These are phyloP conservation scores for Colletotrichum simmondsii DNA, from an alignment of 2,329 filamentous ascomycete species.

Conservation along the genomic window DNA sequence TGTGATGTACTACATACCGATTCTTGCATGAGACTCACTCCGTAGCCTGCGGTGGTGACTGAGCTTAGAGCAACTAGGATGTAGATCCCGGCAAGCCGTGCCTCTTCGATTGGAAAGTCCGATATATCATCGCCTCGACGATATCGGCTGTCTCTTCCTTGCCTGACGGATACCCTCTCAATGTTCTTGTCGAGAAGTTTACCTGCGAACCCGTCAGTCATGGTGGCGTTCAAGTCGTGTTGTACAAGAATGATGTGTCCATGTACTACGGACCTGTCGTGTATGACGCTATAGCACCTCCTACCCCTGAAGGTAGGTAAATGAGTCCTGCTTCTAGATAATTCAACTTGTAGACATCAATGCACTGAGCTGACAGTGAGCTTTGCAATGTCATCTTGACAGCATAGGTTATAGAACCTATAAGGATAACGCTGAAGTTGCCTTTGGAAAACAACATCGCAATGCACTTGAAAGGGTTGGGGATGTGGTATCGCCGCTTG, in stretches of 20 bases:
- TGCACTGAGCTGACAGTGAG: slow-evolving; percentile 25
- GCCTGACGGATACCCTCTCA: too few relatives aligned
- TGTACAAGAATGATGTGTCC: background rate
- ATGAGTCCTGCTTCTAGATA: slow-evolving; percentile 32
- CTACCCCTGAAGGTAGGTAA: slow-evolving; percentile 31
- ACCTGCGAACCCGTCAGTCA: background rate
- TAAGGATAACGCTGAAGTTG: slow-evolving; percentile 22
- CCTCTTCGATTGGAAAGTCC: too few relatives aligned
- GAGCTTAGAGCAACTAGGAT: too few relatives aligned
- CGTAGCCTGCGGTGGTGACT: too few relatives aligned
- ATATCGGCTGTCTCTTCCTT: too few relatives aligned
- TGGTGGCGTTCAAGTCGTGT: background rate
- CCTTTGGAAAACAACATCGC: background rate
- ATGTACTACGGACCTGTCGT: background rate
- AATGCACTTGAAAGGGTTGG: background rate
- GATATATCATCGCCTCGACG: too few relatives aligned
- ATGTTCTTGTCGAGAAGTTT: background rate
- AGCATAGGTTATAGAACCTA: slow-evolving; percentile 31
- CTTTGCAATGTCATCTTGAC: slow-evolving; percentile 15
- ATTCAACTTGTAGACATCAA: slow-evolving; percentile 34
- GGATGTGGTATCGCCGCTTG: background rate
- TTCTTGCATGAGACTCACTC: too few relatives aligned
- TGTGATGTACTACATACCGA: too few relatives aligned
- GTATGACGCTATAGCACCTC: background rate
- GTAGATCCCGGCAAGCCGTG: too few relatives aligned